phyloP scores from a whole-genome alignment of 805 yeast species.

The Kazachstania africana region DNA sequence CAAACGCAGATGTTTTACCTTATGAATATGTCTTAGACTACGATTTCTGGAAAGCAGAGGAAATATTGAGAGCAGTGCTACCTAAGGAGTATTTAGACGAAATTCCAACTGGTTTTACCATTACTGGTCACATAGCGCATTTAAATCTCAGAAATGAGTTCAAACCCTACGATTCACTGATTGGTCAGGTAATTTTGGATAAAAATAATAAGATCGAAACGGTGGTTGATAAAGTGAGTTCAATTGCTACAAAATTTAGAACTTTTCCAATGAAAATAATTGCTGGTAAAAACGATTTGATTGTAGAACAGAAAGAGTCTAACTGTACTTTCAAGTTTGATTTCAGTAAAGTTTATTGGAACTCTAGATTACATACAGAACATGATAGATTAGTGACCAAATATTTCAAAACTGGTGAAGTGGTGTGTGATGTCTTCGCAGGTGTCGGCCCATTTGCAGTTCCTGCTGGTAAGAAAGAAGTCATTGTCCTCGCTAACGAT shows the following conservation, averaged over 20 bases:
- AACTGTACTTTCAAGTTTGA: slow-evolving; percentile 81
- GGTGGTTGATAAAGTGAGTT: slow-evolving; percentile 83
- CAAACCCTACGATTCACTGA: slow-evolving; percentile 66
- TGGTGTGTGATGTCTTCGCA: slow-evolving; percentile 91
- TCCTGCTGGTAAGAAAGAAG: slow-evolving; percentile 83
- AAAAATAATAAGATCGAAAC: slow-evolving; percentile 68
- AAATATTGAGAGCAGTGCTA: slow-evolving; percentile 61
- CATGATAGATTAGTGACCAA: slow-evolving; percentile 66
- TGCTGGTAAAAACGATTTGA: slow-evolving; percentile 66
- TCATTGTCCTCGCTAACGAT: slow-evolving; percentile 82
- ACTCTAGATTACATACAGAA: slow-evolving; percentile 86
- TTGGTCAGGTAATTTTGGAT: slow-evolving; percentile 85
- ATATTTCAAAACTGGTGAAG: slow-evolving; percentile 50
- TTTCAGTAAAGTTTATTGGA: slow-evolving; percentile 94
- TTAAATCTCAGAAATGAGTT: slow-evolving; percentile 74
- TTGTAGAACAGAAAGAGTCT: slow-evolving; percentile 76
- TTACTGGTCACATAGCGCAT: slow-evolving; percentile 94
- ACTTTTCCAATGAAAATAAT: slow-evolving; percentile 89
- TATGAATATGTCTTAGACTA: slow-evolving; percentile 53
- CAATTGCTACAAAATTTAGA: slow-evolving; percentile 78
- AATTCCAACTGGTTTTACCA: slow-evolving; percentile 81
- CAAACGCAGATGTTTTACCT: slow-evolving; percentile 36
- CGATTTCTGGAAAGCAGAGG: slow-evolving; percentile 82
- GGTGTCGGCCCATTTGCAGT: slow-evolving; percentile 98
- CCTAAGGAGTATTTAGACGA: slow-evolving; percentile 60